Base-by-base conservation (phyloP, 345 rosid genomes). In the Eucalyptus tenuipes region DNA sequence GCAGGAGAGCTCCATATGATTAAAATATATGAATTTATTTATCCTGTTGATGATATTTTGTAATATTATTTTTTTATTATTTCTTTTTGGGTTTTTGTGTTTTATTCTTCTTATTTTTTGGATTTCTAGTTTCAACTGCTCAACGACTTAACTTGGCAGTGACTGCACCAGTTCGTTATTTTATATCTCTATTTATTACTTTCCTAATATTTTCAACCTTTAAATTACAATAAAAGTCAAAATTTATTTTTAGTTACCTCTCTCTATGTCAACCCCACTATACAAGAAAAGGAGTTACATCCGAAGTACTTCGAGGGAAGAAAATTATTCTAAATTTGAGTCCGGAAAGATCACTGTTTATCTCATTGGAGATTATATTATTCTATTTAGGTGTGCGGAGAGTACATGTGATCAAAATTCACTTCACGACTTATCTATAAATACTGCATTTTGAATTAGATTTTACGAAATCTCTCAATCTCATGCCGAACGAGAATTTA, bases 261-360 rank as follows among this genome's bases (percentile, higher is more conserved):
- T 64, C 37, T n/a, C 10, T 4, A 2, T 4, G 40, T 64, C 37
- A n/a, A 64, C 40, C 18, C 18, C 37, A 13, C 75, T 64, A 2
- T 64, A 7, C 1, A 64, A 14, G 71, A 59, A 61, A 61, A 61
- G 1, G 68, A 29, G 33, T 29, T 12, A 29, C 68, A 29, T 61
- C 2, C 13, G 10, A n/a, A n/a, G 7, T n/a, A n/a, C 2, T n/a
- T 27, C 68, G 2, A 29, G 15, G 4, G 24, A 57, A n/a, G 4
- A 64, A n/a, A 64, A 13, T 64, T 64, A n/a, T 14, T 5, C 2
- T n/a, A 15, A 14, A 64, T 64, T 64, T 16, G 5, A 64, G 0
- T 13, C 10, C 4, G 2, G 1, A 64, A 64, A 64, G 4, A n/a
- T 64, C 8, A 29, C 2, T 7, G 5, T 61, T 64, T 64, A 64